phyloP scores from a whole-genome alignment of 352 stramenopile species.

The Phytophthora ramorum region DNA sequence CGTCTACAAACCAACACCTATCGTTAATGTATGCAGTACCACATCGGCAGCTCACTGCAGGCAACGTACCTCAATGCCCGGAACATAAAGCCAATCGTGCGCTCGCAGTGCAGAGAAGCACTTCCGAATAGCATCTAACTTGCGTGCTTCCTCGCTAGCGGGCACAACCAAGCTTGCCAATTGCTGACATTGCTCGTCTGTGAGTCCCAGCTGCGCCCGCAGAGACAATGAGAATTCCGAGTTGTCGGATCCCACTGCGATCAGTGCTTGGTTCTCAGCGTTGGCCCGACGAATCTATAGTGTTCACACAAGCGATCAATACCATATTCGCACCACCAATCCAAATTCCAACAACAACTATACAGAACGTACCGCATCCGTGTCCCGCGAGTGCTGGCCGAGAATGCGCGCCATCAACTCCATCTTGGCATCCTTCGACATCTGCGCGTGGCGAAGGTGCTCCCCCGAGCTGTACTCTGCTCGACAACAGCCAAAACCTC shows the following conservation, averaged over 20 bases:
- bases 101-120: conserved; percentile 84
- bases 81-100: conserved; percentile 89
- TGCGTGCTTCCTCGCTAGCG: conserved; percentile 71
- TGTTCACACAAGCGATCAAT: not conserved
- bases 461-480: conserved; percentile 82
- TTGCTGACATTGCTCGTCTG: conserved; percentile 69
- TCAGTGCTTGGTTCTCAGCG: conserved; percentile 81
- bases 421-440: conserved; percentile 89
- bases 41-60: not conserved
- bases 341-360: not conserved
- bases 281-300: conserved; percentile 83
- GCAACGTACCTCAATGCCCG: conserved; percentile 72
- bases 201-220: conserved; percentile 68
- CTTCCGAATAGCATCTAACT: conserved; percentile 86
- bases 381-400: conserved; percentile 79
- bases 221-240: conserved; percentile 63
- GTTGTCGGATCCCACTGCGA: conserved; percentile 66
- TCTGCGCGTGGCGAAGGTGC: conserved; percentile 78
- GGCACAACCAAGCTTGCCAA: conserved; percentile 52
- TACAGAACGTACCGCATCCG: conserved; percentile 57
- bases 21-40: not conserved
- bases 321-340: not conserved
- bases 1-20: conserved; percentile 38
- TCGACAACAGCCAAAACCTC: conserved; percentile 1
- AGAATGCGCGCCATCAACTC: conserved; percentile 83